A percentile compares a stretch with the other conserved stretches of the same genome.
phyloP scores from a whole-genome alignment of 371 early-diverging fungal species.

The Mortierella sp. region DNA sequence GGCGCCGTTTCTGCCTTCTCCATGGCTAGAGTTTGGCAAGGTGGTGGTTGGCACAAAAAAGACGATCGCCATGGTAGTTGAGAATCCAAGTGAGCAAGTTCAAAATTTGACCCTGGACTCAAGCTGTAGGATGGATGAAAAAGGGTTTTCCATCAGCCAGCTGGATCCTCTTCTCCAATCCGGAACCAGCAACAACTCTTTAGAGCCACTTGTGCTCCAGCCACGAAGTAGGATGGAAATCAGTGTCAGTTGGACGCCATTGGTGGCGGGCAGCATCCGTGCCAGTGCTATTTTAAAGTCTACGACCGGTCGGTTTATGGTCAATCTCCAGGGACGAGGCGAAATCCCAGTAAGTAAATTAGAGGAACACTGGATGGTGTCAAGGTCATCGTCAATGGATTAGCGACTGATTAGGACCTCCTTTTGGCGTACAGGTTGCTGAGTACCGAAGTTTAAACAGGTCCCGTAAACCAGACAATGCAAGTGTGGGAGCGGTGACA shows the following conservation, averaged over 20 bases:
- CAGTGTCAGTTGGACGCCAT: conserved; percentile 42
- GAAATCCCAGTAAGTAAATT: conserved; percentile 30
- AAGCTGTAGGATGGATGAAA: conserved; percentile 47
- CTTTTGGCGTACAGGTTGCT: conserved; percentile 3
- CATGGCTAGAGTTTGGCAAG: conserved; percentile 52
- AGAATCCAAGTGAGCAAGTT: conserved; percentile 27
- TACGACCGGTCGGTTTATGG: conserved; percentile 28
- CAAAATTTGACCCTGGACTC: conserved; percentile 26
- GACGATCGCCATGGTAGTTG: conserved; percentile 20
- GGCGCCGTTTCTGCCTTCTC: conserved; percentile 39
- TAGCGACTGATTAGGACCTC: neutral
- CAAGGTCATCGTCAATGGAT: too few relatives aligned
- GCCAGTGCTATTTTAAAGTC: conserved; percentile 40
- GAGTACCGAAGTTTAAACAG: conserved; percentile 25
- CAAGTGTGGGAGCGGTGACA: conserved; percentile 8
- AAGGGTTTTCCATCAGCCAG: conserved; percentile 41
- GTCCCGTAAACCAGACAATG: conserved; percentile 11
- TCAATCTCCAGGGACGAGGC: conserved; percentile 41
- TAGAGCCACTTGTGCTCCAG: conserved; percentile 17
- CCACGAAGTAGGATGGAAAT: conserved; percentile 39
- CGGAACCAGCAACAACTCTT: neutral
- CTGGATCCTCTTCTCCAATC: conserved; percentile 36
- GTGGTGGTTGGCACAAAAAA: conserved; percentile 40
- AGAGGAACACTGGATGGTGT: too few relatives aligned
- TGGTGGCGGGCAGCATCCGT: conserved; percentile 25